Evolutionary conservation across 805 yeast genomes (phyloP).

Genomic region (Diddensiella santjacobensis): DNA sequence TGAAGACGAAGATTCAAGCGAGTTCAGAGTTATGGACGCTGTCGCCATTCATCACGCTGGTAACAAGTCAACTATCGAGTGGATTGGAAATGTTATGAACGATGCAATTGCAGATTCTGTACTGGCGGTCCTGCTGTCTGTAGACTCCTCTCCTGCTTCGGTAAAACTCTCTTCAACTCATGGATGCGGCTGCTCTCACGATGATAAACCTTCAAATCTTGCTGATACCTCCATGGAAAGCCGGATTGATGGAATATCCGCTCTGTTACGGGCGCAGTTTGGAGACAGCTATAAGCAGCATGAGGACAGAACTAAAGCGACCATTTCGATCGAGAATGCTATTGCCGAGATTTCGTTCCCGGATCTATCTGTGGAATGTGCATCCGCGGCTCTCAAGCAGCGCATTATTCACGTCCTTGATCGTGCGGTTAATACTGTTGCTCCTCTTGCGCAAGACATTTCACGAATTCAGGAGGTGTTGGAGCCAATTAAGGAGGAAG

Average conservation of each 20-base stretch:
- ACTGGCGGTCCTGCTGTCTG: constrained; percentile 82
- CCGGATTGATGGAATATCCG: constrained; percentile 47
- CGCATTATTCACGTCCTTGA: constrained; percentile 77
- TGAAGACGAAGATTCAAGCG: constrained; percentile 40
- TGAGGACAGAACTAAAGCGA: constrained; percentile 44
- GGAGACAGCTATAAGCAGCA: constrained; percentile 60
- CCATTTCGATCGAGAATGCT: constrained; percentile 67
- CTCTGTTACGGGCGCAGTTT: constrained; percentile 76
- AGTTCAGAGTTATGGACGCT: constrained; percentile 58
- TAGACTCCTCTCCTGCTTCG: constrained; percentile 92
- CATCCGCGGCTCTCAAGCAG: constrained; percentile 70
- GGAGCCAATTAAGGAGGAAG: too few species aligned
- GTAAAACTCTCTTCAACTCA: constrained; percentile 69
- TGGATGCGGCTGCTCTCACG: constrained; percentile 33
- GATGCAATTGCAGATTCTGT: constrained; percentile 95
- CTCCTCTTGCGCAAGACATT: constrained; percentile 53
- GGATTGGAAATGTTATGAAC: constrained; percentile 85
- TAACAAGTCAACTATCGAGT: constrained; percentile 64
- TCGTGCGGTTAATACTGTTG: constrained; percentile 74
- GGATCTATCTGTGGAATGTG: constrained; percentile 64
- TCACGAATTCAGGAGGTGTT: neutral
- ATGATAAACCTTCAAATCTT: constrained; percentile 31
- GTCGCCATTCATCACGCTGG: constrained; percentile 49
- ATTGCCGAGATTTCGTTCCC: constrained; percentile 66
- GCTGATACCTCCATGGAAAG: constrained; percentile 26